A percentile compares a stretch with the other conserved stretches of the same genome.
These are phyloP conservation scores for Trichoderma endophyticum DNA, from an alignment of 2,329 filamentous ascomycete species.

Conservation along the genomic window DNA sequence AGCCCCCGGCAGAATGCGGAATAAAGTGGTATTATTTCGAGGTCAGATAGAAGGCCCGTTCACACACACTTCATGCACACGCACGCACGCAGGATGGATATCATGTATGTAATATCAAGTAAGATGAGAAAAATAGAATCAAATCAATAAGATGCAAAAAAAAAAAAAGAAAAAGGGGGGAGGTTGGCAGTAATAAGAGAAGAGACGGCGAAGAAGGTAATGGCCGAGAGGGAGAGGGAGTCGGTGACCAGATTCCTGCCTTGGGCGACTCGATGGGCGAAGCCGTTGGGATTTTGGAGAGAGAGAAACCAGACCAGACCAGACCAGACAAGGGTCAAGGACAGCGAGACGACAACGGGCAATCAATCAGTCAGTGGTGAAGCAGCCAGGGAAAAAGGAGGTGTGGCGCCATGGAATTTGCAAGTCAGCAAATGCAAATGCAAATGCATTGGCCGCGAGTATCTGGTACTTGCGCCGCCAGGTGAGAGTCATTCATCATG, in stretches of 20 bases:
- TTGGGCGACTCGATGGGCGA: constrained; percentile 6
- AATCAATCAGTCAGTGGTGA: not conserved
- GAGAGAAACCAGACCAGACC: not conserved
- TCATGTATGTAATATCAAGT: not conserved
- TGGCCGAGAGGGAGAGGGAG: not conserved
- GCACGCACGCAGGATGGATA: not conserved
- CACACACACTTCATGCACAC: constrained; percentile 9
- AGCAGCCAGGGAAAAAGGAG: constrained; percentile 1
- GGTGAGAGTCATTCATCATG: not conserved
- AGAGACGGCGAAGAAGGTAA: not conserved
- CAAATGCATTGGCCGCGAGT: not conserved
- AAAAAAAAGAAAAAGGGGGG: not conserved
- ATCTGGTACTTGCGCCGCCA: not conserved
- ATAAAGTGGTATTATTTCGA: constrained; percentile 20
- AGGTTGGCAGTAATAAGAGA: not conserved
- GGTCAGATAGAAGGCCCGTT: constrained; percentile 21
- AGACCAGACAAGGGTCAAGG: constrained; percentile 1
- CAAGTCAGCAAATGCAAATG: not conserved
- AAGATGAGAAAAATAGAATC: not conserved
- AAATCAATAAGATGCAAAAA: not conserved
- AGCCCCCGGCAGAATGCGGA: constrained; percentile 20
- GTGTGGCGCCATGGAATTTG: constrained; percentile 9
- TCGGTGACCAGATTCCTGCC: constrained; percentile 12
- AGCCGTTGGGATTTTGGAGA: constrained; percentile 4
- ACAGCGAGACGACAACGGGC: not conserved